Evolutionary conservation across 345 rosid genomes (phyloP), one percentile per base, ranked within the genome.

Genomic region (Sapria himalayana): DNA sequence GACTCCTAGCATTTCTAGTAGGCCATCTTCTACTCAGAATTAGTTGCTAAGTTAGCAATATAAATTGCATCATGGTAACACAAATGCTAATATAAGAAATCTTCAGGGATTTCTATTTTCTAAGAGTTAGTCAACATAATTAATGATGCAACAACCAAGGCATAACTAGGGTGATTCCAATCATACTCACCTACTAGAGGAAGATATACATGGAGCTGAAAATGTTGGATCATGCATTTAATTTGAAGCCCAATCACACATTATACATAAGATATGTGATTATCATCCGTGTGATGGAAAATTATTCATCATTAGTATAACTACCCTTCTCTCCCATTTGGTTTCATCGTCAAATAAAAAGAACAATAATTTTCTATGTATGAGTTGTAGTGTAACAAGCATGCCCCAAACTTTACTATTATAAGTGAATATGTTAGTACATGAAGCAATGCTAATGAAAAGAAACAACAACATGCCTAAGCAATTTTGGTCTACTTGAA

Each of bases 31-130:
- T 2, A 73, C 89, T 6, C 92, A 73, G 52, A 91, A 84, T 58
- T 85, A 80, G 48, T 37, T 67, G 63, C 93, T 72, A 66, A 79
- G 53, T 58, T 84, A 74, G 49, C 93, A 68, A 65, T 77, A 56
- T 51, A 64, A 75, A 54, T 48, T 71, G 1, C 82, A 62, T 48
- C 56, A 55, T 2, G 51, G 41, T 63, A 66, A 60, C 15, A 39
- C 51, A 5, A 64, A 50, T 61, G 62, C 60, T 22, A 65, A 67
- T 17, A 63, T 46, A 42, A 72, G 76, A 24, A 64, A 50, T 46
- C 42, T 77, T 56, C 93, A 73, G 34, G 86, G 76, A 5, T 79
- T 67, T 63, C 76, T 92, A 17, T 36, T 62, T 27, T 56, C 70
- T 0, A 77, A 79, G 54, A 55, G 46, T 55, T 79, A 63, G 50